A percentile compares a stretch with the other conserved stretches of the same genome.
Conservation (phyloP, 129 eudicot species). For the Pittosporum tobira region DNA sequence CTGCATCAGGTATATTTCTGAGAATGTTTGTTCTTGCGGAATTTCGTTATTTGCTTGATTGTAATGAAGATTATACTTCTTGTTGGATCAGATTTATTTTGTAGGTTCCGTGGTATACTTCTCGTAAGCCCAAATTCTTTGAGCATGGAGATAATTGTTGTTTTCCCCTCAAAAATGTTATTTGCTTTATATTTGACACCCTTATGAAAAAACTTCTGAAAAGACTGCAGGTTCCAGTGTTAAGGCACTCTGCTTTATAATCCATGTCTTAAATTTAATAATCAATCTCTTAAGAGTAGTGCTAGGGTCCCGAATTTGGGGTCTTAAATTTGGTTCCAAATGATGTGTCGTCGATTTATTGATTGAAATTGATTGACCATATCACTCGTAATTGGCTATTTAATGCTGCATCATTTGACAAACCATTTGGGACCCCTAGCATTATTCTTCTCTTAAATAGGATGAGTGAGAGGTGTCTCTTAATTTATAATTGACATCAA, state of each 20-base stretch:
- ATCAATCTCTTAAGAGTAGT: too few relatives aligned
- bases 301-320: too few relatives aligned
- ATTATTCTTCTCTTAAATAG: too few relatives aligned
- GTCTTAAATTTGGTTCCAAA: too few relatives aligned
- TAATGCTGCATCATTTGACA: too few relatives aligned
- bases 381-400: too few relatives aligned
- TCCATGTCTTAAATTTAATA: background rate
- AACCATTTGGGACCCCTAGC: too few relatives aligned
- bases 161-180: background rate
- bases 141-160: background rate
- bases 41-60: background rate
- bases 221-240: background rate
- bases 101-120: background rate
- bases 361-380: too few relatives aligned
- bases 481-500: background rate
- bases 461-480: background rate
- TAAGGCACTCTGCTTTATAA: background rate
- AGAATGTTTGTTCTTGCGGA: background rate
- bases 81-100: background rate
- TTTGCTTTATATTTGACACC: background rate
- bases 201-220: background rate
- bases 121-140: background rate
- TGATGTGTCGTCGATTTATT: too few relatives aligned
- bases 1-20: slow-evolving; percentile 68
- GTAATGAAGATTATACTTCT: background rate